Base-by-base conservation (phyloP, 129 eudicot genomes). In the Pulicaria dysenterica region DNA sequence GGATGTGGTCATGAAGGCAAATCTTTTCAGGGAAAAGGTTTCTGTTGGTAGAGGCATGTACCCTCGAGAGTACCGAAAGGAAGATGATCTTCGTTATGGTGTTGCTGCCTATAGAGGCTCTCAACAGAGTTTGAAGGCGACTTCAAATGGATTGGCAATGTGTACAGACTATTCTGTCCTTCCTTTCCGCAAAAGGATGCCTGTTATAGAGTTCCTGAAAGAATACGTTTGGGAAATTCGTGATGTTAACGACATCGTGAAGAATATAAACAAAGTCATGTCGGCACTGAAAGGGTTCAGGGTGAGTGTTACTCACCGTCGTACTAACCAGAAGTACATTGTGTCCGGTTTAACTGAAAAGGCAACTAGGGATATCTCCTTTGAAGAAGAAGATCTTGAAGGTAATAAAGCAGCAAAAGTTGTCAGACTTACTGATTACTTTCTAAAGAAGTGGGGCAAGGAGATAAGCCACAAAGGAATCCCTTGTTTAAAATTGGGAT, bases 401-500 rank as follows among this genome's bases (percentile, higher is more conserved):
- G 86, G 86, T 44, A 80, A 79, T 13, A 39, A 39, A 49, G 64
- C 67, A 8, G 59, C 88, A 0, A 34, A 50, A 48, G 16, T 24
- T 4, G 76, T 78, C 19, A 16, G 16, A 19, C 83, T 91, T 31
- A 82, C 84, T 3, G 53, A 76, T 16, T 91, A 91, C 51, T 91
- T 91, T 43, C 34, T 44, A 71, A 73, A 84, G 3, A 88, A 84
- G 48, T 88, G 87, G 83, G 73, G 51, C 2, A 77, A 36, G 51
- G 80, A 77, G 3, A 84, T 91, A 6, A 4, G 5, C 72, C 2
- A 77, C 42, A 47, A 46, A 17, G 71, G 54, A 69, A 80, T 91
- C 43, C 97, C 97, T 36, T 88, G 92, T 63, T 82, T 91, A 70
- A 77, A 85, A 13, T 56, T 88, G 73, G 95, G 95, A 16, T 85